Evolutionary conservation across 2,329 filamentous ascomycete species (phyloP).

Genomic region (Colletotrichum brevisporum): DNA sequence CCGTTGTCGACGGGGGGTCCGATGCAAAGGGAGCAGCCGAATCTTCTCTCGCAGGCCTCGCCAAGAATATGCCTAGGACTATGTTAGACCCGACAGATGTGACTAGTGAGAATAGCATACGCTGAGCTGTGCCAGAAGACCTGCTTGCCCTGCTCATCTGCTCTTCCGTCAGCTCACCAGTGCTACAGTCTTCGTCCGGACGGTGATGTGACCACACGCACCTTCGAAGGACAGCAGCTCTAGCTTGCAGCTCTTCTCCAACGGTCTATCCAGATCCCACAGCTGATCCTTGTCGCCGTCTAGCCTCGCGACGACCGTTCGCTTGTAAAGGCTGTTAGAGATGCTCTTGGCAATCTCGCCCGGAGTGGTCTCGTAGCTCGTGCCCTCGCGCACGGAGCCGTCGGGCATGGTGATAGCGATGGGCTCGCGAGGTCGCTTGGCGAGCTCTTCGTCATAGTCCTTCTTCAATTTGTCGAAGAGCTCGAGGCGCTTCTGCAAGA

Average conservation of each 20-base stretch:
- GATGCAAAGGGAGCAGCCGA: constrained; percentile 92
- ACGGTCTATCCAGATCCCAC: constrained; percentile 92
- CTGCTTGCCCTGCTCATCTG: constrained; percentile 80
- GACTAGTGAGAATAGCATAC: not conserved
- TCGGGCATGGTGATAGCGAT: constrained; percentile 83
- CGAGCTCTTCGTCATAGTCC: constrained; percentile 82
- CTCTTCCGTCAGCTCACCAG: constrained; percentile 48
- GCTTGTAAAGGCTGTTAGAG: constrained; percentile 87
- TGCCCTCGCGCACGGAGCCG: constrained; percentile 79
- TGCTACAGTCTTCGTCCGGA: not conserved
- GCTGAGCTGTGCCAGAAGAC: constrained; percentile 98
- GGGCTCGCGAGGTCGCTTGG: constrained; percentile 77
- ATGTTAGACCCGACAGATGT: not conserved
- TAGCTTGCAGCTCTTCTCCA: constrained; percentile 89
- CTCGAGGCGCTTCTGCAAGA: constrained; percentile 85
- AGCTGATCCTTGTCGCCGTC: constrained; percentile 79
- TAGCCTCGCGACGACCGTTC: constrained; percentile 87
- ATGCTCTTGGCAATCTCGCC: constrained; percentile 82
- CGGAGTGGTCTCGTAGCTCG: constrained; percentile 93
- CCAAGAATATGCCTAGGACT: constrained; percentile 81
- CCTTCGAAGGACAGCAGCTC: constrained; percentile 87
- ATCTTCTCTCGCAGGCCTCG: constrained; percentile 91
- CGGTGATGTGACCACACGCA: not conserved
- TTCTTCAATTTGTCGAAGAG: constrained; percentile 93
- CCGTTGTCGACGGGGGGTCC: constrained; percentile 92